Base-by-base conservation (phyloP, 139 green algal species). In the Auxenochlorella pyrenoidosa region DNA sequence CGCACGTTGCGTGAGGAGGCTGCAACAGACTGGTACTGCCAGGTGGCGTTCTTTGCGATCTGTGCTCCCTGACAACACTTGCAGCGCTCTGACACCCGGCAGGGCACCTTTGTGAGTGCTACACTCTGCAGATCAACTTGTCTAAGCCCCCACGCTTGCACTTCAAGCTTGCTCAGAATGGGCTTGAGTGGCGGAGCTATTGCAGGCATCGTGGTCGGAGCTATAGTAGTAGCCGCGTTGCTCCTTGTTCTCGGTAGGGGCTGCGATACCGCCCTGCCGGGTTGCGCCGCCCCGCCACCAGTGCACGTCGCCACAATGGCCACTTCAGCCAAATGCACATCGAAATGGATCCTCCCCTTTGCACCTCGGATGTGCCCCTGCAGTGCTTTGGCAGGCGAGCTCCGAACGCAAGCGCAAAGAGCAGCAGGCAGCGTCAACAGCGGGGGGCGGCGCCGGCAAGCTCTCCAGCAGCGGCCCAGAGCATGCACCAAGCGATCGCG, bases 131-230 rank as follows among this genome's bases (percentile, higher is more conserved):
- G 47, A n/a, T 10, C 47, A 54, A 6, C 47, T 54, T 54, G 47
- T 54, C 10, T 10, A 10, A 54, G 6, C 47, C 10, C 47, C 47
- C 10, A 54, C 47, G 47, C 54, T 63, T 63, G 54, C 54, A 24
- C 2, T 13, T 28, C 54, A 24, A 63, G 54, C 54, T 63, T 63
- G 41, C 38, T 81, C 4, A 44, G 5, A 43, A 87, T 87, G 82
- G 68, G 66, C 2, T 34, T 87, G n/a, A 43, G n/a, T 10, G 68
- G 66, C 8, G 82, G 82, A 38, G 82, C 82, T 3, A 87, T 87
- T 41, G 82, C 68, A 0, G 86, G 86, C 28, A 88, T 90, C 4
- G 86, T 88, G 4, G 66, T 90, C 32, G 86, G 80, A 71, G 40
- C 40, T 63, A 26, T 77, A 15, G 34, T 38, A 18, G 15, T 85